Base-by-base conservation (phyloP, 108 stramenopile genomes). In the Mediolabrus comicus region DNA sequence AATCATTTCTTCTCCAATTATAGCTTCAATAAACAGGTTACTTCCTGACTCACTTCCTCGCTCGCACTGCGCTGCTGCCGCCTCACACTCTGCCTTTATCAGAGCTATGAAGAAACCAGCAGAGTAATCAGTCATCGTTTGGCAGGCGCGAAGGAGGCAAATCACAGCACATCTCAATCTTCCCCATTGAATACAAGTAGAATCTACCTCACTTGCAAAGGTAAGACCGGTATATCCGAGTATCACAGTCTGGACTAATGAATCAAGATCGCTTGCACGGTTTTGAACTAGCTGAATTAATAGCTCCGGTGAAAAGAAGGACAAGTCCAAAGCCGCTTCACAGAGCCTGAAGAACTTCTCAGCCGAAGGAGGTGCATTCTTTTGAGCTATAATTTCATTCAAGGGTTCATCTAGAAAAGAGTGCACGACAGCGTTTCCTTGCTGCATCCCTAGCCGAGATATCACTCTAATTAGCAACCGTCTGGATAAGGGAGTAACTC, bases 401-500 rank as follows among this genome's bases (percentile, higher is more conserved):
- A 68, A 27, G 30, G 62, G 71, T 8, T 16, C 55, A 17, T 52
- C 16, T 35, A 74, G 35, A 35, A 60, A 69, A 75, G 62, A 35
- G 31, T 43, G 82, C 71, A 82, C 64, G 52, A 78, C 62, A 17
- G 29, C 29, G 19, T 43, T 29, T 1, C 30, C 59, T 46, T 12
- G 31, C 29, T 65, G 58, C 63, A 61, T 74, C 35, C 67, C 73
- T 79, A 58, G 88, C 31, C 67, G 61, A 32, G 84, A 90, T 34
- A 92, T 75, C 2, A 80, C 67, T 24, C 76, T 69, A 0, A 94
- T 74, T 3, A 91, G 62, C 17, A 92, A 88, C 1, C 93, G 75
- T 62, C 93, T 68, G 3, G 90, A 87, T 53, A 84, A 84, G 1
- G 93, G 90, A 9, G 86, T 64, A 3, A 88, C 68, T 26, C 67